Evolutionary conservation across 1,284 basidiomycete genomes (phyloP).

Genomic region (Ceratobasidium sp.): DNA sequence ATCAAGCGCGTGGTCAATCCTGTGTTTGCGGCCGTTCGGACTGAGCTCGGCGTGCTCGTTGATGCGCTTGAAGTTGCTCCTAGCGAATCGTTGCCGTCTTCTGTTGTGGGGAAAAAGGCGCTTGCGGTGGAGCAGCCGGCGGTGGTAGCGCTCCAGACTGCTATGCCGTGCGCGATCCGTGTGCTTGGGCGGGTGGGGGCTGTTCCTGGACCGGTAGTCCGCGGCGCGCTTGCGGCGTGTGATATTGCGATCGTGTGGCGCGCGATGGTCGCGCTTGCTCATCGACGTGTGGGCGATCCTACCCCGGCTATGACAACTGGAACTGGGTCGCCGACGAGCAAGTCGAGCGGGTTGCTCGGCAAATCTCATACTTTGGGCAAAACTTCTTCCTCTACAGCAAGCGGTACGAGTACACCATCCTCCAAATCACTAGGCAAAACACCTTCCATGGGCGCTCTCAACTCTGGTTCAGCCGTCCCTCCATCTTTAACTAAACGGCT

Average conservation of each 20-base stretch:
- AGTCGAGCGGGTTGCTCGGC: slow-evolving; percentile 14
- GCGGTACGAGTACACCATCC: too few species aligned
- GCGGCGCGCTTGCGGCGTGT: slow-evolving; percentile 74
- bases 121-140: slow-evolving; percentile 65
- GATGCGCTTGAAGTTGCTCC: slow-evolving; percentile 69
- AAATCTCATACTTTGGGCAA: slow-evolving; percentile 37
- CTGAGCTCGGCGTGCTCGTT: slow-evolving; percentile 70
- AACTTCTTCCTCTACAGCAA: neutral
- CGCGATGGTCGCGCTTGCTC: slow-evolving; percentile 74
- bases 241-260: slow-evolving; percentile 80
- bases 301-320: neutral
- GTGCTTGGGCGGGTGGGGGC: slow-evolving; percentile 63
- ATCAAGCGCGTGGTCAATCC: slow-evolving; percentile 75
- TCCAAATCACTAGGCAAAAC: slow-evolving; percentile 1
- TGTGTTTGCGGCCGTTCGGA: slow-evolving; percentile 70
- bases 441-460: slow-evolving; percentile 23
- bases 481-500: slow-evolving; percentile 26
- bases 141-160: slow-evolving; percentile 67
- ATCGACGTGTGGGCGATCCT: slow-evolving; percentile 62
- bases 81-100: too few species aligned
- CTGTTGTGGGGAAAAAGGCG: neutral
- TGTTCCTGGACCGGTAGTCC: slow-evolving; percentile 63
- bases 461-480: slow-evolving; percentile 53
- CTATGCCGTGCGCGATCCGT: slow-evolving; percentile 68
- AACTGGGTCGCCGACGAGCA: slow-evolving; percentile 39